Evolutionary conservation across 202 grass and related monocot genomes (phyloP).

Genomic region (Musa balbisiana): DNA sequence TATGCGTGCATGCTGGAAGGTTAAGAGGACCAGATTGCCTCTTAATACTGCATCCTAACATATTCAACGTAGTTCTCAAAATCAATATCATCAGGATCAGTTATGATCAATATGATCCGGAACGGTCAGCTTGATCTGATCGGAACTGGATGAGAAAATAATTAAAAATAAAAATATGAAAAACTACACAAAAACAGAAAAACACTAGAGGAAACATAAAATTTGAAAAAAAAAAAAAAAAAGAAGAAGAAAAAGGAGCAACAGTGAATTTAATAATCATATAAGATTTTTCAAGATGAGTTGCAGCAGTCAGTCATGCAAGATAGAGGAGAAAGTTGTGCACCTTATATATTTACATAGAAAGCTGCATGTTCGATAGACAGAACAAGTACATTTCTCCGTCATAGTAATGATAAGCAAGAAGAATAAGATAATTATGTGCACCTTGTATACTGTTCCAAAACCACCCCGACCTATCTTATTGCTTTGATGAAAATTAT

Average conservation of each 20-base stretch:
- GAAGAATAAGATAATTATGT: neutral
- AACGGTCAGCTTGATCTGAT: neutral
- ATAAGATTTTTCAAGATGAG: neutral
- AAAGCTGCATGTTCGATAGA: neutral
- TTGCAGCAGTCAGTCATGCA: neutral
- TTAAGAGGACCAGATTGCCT: too few relatives aligned
- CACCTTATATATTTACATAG: neutral
- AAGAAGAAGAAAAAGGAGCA: too few relatives aligned
- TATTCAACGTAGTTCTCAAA: too few relatives aligned
- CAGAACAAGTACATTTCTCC: neutral
- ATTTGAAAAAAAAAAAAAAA: neutral
- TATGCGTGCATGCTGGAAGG: too few relatives aligned
- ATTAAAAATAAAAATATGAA: too few relatives aligned
- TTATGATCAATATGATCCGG: too few relatives aligned
- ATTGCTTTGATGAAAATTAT: slow-evolving; percentile 56
- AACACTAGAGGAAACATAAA: neutral
- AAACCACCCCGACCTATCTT: slow-evolving; percentile 85
- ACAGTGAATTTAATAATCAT: neutral
- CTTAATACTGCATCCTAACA: too few relatives aligned
- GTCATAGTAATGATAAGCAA: neutral
- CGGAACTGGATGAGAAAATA: too few relatives aligned
- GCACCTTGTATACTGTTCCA: slow-evolving; percentile 84
- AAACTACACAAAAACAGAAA: too few relatives aligned
- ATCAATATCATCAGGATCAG: too few relatives aligned
- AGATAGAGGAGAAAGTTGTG: neutral